Conservation (phyloP, 2,329 filamentous ascomycete genomes). For the Aspergillus sp. region DNA sequence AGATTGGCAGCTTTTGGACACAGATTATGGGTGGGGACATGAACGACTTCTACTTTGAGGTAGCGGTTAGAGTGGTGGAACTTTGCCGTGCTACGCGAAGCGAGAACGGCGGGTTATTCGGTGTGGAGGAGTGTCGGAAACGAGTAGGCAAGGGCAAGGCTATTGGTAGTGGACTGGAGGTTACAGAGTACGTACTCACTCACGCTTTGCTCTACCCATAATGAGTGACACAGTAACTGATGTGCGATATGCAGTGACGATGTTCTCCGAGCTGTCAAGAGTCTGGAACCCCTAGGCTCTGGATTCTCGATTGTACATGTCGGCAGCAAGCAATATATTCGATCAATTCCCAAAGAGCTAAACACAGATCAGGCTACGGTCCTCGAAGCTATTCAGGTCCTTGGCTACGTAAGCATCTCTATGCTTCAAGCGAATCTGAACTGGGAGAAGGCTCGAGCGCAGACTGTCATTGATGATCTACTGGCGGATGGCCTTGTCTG, state of each 20-base stretch:
- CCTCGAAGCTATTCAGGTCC: constrained; percentile 83
- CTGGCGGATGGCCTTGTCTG: constrained; percentile 88
- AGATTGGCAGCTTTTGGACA: constrained; percentile 77
- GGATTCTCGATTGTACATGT: constrained; percentile 84
- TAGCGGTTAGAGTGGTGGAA: constrained; percentile 93
- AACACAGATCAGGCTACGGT: constrained; percentile 93
- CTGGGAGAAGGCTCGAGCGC: constrained; percentile 82
- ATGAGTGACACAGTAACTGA: background rate
- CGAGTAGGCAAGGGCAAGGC: constrained; percentile 71
- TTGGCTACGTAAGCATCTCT: constrained; percentile 85
- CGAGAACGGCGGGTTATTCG: constrained; percentile 92
- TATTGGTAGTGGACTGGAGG: constrained; percentile 72
- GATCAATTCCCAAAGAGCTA: constrained; percentile 90
- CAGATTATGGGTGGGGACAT: constrained; percentile 88
- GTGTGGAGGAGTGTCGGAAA: constrained; percentile 76
- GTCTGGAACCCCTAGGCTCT: constrained; percentile 81
- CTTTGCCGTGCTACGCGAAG: constrained; percentile 81
- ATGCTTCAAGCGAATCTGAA: constrained; percentile 85
- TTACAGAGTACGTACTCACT: constrained; percentile 67
- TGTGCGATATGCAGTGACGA: constrained; percentile 64
- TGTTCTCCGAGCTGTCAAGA: constrained; percentile 83
- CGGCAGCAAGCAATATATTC: constrained; percentile 81
- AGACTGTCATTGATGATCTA: constrained; percentile 87
- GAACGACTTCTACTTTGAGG: constrained; percentile 98
- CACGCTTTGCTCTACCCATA: background rate